Base-by-base conservation (phyloP, 257 asterid species). In the Solanum okadae region DNA sequence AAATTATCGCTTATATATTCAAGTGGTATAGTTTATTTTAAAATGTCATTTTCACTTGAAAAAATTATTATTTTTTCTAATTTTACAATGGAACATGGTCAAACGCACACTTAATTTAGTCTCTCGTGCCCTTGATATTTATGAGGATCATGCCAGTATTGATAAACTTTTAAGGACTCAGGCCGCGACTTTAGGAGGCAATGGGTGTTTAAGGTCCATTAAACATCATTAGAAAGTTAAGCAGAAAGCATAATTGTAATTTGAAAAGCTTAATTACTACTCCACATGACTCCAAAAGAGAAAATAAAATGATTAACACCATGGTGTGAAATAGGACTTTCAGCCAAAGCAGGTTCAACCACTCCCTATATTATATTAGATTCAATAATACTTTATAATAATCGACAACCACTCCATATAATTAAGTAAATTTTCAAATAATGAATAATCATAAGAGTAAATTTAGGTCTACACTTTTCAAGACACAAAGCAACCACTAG, bases 241-340 rank as follows among this genome's bases (percentile, higher is more conserved):
- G 40, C 14, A 46, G 85, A 79, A 79, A 81, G 29, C 42, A 81
- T 81, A 46, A 49, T 46, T 18, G 68, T 29, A 44, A 81, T 46
- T 86, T 73, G 29, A 46, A 42, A 71, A 44, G 49, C 84, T 70
- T 46, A 68, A 86, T 73, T 44, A 85, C 78, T 27, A 61, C 78
- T 73, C 84, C 75, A 35, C 84, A 63, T 67, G 87, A 40, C 33
- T 34, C 84, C 67, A 72, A 52, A 72, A 86, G 84, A 72, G 88
- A 70, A 33, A n/a, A 23, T 71, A 86, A 37, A 31, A 86, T 86
- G 88, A 86, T 86, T 73, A 86, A 73, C 38, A 46, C 70, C 86
- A 46, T 29, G 86, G 29, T 29, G 42, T 9, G 42, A 81, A 46
- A 44, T 18, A 46, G 42, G 65, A 79, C 63, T 38, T 85, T 37